Base-by-base conservation (phyloP, 257 asterid species). In the Coffea canephora region DNA sequence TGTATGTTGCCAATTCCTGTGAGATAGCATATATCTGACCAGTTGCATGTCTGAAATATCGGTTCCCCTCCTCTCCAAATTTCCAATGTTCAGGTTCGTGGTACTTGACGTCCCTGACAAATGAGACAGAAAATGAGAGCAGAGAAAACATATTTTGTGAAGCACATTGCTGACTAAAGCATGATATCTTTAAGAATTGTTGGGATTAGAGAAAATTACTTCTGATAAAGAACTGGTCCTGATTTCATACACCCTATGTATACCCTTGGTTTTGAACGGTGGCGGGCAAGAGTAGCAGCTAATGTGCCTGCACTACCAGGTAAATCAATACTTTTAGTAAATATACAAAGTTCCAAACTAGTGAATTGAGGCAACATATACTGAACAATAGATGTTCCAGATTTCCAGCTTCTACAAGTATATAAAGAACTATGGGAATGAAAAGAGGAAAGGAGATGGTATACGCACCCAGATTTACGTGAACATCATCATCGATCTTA, bases 401-500 rank as follows among this genome's bases (percentile, higher is more conserved):
- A n/a, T 59, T 69, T 36, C 36, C 19, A 1, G 7, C n/a, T 3
- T 45, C 31, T 52, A 68, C 76, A 39, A 76, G 34, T 48, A 76
- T 19, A 14, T 74, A 6, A 18, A 48, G 7, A 25, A 54, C 13
- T 15, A 7, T 4, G 18, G 2, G 23, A 23, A 19, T 14, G 31
- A 45, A 48, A 61, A 59, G 31, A 68, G 21, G 49, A 6, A 12
- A 72, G 43, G 5, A 48, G 76, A 73, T 64, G 54, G 43, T 12
- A 3, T 48, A 13, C 21, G 2, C 88, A 93, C 98, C 97, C 55
- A 91, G 88, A 82, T 93, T 93, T 70, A 92, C 98, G 74, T 93
- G 98, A 79, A 93, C 96, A 82, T 92, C 97, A 57, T 93, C 98
- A 59, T 93, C 98, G 72, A 93, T 94, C 73, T 93, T 93, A 75